Evolutionary conservation across 345 rosid species (phyloP).

Genomic region (Balakata baccata): DNA sequence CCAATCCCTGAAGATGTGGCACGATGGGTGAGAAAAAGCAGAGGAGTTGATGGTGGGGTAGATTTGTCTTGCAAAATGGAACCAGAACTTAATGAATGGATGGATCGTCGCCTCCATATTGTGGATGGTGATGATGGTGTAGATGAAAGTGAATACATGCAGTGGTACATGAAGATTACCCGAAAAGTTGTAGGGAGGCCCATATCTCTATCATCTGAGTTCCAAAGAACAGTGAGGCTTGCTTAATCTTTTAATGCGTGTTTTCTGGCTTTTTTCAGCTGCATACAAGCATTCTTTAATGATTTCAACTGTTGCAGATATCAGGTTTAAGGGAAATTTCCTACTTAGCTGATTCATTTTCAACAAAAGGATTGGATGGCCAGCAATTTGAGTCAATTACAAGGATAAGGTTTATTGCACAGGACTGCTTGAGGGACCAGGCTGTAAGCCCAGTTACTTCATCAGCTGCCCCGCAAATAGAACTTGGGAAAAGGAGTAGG

Average conservation of each 20-base stretch:
- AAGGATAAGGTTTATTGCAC: constrained; percentile 34
- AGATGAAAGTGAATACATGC: constrained; percentile 76
- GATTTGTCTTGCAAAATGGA: constrained; percentile 93
- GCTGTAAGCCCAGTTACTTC: constrained; percentile 20
- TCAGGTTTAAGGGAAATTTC: constrained; percentile 32
- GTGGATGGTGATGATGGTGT: constrained; percentile 58
- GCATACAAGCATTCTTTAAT: constrained; percentile 2
- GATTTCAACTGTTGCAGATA: constrained; percentile 18
- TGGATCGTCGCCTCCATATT: constrained; percentile 53
- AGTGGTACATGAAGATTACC: constrained; percentile 72
- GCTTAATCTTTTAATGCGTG: not conserved
- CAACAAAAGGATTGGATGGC: constrained; percentile 29
- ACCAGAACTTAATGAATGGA: constrained; percentile 84
- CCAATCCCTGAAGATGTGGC: constrained; percentile 78
- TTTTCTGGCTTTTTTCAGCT: not conserved
- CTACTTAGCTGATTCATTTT: constrained; percentile 30
- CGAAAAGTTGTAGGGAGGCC: constrained; percentile 49
- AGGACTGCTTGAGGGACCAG: constrained; percentile 37
- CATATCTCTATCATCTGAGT: constrained; percentile 33
- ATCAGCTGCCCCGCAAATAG: constrained; percentile 18
- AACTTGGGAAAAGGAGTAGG: constrained; percentile 23
- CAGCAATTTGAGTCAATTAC: constrained; percentile 35
- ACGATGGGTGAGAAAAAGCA: constrained; percentile 89
- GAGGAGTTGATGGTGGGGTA: constrained; percentile 97
- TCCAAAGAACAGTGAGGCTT: constrained; percentile 30